Evolutionary conservation across 352 stramenopile species (phyloP).

Genomic region (Phytophthora pistaciae): DNA sequence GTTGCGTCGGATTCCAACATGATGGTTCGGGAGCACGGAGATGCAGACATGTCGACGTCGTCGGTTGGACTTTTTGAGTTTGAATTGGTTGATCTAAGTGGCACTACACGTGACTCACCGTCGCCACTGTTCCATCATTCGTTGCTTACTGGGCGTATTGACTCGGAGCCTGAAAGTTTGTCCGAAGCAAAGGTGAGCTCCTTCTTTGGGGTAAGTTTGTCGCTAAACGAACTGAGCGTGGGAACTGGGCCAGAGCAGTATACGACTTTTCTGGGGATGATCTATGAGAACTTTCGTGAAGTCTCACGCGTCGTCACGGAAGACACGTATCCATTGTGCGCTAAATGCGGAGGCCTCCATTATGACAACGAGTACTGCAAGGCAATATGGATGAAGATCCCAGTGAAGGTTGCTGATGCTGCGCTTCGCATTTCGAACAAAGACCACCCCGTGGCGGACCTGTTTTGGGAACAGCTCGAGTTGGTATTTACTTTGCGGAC

Average conservation of each 20-base stretch:
- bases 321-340: slow-evolving; percentile 82
- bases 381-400: slow-evolving; percentile 85
- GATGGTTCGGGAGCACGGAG: slow-evolving; percentile 19
- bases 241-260: slow-evolving; percentile 73
- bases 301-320: slow-evolving; percentile 77
- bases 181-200: slow-evolving; percentile 70
- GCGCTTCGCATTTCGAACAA: slow-evolving; percentile 73
- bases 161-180: slow-evolving; percentile 76
- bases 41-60: slow-evolving; percentile 69
- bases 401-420: slow-evolving; percentile 79
- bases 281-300: slow-evolving; percentile 91
- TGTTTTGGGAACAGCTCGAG: slow-evolving; percentile 87
- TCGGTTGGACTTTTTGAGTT: slow-evolving; percentile 83
- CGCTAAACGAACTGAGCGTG: slow-evolving; percentile 84
- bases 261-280: slow-evolving; percentile 74
- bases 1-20: slow-evolving; percentile 47
- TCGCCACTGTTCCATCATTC: slow-evolving; percentile 84
- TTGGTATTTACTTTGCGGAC: slow-evolving; percentile 81
- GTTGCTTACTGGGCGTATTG: slow-evolving; percentile 78
- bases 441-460: slow-evolving; percentile 66
- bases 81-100: slow-evolving; percentile 85
- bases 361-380: slow-evolving; percentile 66
- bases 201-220: slow-evolving; percentile 72
- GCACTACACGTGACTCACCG: slow-evolving; percentile 59
- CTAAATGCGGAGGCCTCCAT: slow-evolving; percentile 72